Percentiles rank a stretch among this genome's conserved stretches.
These are phyloP conservation scores for Penicillium pulvis DNA, from an alignment of 495 filamentous ascomycete genomes.

Conservation along the genomic window DNA sequence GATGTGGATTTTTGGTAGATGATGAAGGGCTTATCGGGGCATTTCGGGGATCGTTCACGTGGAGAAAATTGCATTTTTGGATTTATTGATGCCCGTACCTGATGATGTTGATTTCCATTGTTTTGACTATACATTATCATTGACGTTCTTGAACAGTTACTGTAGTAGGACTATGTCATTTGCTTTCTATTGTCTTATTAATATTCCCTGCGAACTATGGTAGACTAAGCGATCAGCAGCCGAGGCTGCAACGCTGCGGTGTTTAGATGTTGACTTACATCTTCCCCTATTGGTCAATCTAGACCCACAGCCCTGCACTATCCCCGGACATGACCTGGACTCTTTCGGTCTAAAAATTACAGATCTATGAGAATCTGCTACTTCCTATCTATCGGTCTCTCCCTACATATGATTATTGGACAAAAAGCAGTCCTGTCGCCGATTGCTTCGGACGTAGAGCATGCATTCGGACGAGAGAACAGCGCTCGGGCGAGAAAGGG, in stretches of 20 bases:
- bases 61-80: slow-evolving; percentile 10
- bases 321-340: background rate
- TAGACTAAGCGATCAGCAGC: background rate
- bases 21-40: background rate
- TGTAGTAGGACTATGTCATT: background rate
- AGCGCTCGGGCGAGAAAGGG: slow-evolving; percentile 22
- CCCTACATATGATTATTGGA: background rate
- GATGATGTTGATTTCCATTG: background rate
- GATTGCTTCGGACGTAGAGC: background rate
- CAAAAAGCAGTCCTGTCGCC: background rate
- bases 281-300: background rate
- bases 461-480: slow-evolving; percentile 20
- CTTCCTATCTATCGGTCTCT: background rate
- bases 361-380: background rate
- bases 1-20: background rate
- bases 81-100: slow-evolving; percentile 12
- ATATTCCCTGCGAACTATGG: background rate
- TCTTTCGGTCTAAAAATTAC: background rate
- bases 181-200: background rate
- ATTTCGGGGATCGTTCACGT: slow-evolving; percentile 9
- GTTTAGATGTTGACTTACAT: background rate
- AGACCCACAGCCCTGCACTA: background rate
- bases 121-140: background rate
- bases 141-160: background rate
- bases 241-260: background rate